Conservation (phyloP, 139 green algal genomes). For the Pedinophyceae sp. region DNA sequence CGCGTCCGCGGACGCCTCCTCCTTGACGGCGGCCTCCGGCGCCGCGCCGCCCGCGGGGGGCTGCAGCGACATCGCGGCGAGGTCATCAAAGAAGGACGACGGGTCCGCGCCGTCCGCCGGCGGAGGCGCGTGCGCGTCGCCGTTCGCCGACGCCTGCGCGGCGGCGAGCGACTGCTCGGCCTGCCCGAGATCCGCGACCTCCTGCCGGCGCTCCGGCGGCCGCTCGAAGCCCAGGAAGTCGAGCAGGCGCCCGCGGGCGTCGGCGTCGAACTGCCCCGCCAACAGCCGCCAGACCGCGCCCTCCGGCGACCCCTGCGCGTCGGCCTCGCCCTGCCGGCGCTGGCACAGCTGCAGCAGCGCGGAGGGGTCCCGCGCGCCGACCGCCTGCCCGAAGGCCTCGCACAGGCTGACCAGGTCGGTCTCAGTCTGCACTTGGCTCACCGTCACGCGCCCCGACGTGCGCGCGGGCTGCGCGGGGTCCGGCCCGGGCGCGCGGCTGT, state of each 20-base stretch:
- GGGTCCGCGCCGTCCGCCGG: neutral
- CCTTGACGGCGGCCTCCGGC: conserved; percentile 3
- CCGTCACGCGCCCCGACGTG: conserved; percentile 22
- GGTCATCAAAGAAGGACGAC: conserved; percentile 46
- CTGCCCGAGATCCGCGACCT: neutral
- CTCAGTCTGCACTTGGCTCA: conserved; percentile 12
- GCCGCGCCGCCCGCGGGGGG: neutral
- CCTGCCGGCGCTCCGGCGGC: neutral
- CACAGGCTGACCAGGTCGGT: conserved; percentile 11
- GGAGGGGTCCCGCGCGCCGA: neutral
- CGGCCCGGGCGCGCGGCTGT: neutral
- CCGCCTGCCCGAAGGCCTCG: neutral
- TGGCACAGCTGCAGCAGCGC: conserved; percentile 9
- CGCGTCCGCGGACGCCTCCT: conserved; percentile 1
- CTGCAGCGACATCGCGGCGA: conserved; percentile 19
- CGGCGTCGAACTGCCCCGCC: conserved; percentile 73
- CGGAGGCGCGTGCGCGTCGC: conserved; percentile 1
- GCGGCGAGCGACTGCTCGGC: neutral
- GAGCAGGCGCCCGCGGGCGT: conserved; percentile 61
- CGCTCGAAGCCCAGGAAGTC: conserved; percentile 67
- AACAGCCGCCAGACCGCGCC: conserved; percentile 66
- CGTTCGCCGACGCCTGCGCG: neutral
- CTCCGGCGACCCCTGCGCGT: neutral
- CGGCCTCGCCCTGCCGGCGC: no score
- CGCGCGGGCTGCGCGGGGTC: no score